A percentile compares a stretch with the other conserved stretches of the same genome.
Conservation (phyloP, 305 asterid species). For the Andrographis paniculata region DNA sequence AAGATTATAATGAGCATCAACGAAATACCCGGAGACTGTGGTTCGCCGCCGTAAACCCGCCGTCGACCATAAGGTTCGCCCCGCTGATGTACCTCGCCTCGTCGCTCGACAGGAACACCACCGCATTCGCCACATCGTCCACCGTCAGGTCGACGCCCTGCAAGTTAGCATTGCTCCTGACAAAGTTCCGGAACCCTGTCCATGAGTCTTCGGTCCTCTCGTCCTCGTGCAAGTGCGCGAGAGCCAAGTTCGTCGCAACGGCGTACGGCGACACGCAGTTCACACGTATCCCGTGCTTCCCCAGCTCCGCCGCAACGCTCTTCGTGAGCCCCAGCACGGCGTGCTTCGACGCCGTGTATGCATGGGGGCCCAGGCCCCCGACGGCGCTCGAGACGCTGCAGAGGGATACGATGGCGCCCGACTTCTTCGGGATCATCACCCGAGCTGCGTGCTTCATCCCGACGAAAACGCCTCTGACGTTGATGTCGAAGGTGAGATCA, state of each 20-base stretch:
- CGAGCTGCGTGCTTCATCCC: slow-evolving; percentile 97
- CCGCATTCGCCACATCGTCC: slow-evolving; percentile 74
- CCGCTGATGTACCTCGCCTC: slow-evolving; percentile 87
- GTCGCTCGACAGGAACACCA: slow-evolving; percentile 74
- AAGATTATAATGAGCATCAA: slow-evolving; percentile 23
- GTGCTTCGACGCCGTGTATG: slow-evolving; percentile 79
- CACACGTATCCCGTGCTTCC: slow-evolving; percentile 71
- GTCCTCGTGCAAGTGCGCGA: slow-evolving; percentile 68
- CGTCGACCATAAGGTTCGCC: slow-evolving; percentile 74
- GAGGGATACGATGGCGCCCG: slow-evolving; percentile 68
- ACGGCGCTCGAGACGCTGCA: slow-evolving; percentile 49
- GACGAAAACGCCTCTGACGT: slow-evolving; percentile 72
- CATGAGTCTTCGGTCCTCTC: slow-evolving; percentile 60
- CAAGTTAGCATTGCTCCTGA: slow-evolving; percentile 57
- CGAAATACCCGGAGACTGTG: slow-evolving; percentile 62
- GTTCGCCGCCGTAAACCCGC: slow-evolving; percentile 63
- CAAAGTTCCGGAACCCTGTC: slow-evolving; percentile 55
- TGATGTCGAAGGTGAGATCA: slow-evolving; percentile 55
- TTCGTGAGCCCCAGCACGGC: slow-evolving; percentile 79
- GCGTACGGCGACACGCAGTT: slow-evolving; percentile 89
- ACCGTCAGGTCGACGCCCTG: slow-evolving; percentile 61
- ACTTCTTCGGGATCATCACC: slow-evolving; percentile 70
- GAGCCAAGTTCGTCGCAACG: slow-evolving; percentile 53
- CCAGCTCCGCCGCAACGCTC: slow-evolving; percentile 89
- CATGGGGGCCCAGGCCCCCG: slow-evolving; percentile 66